These are phyloP conservation scores for Sphaerosporella brunnea DNA, from an alignment of 495 filamentous ascomycete genomes.

Conservation along the genomic window DNA sequence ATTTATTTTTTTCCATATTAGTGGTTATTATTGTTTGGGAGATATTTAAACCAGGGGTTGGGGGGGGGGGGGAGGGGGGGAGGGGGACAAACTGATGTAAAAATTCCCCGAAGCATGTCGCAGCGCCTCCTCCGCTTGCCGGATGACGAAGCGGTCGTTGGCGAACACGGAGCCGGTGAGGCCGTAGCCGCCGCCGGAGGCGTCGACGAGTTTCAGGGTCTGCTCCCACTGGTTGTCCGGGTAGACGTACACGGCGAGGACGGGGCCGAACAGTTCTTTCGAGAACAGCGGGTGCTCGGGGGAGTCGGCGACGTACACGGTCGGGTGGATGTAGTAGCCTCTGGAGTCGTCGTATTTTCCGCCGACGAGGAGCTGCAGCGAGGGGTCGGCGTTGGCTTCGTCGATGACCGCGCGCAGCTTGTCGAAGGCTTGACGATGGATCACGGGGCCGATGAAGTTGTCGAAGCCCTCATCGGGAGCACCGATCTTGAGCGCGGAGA, in stretches of 20 bases:
- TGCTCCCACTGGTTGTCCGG: conserved; percentile 47
- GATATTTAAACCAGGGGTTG: too few relatives aligned
- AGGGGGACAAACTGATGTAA: conserved; percentile 47
- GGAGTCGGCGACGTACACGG: conserved; percentile 45
- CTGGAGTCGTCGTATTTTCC: conserved; percentile 49
- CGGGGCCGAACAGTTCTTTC: conserved; percentile 61
- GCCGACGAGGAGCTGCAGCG: conserved; percentile 45
- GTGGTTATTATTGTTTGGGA: too few relatives aligned
- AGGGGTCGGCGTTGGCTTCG: conserved; percentile 44
- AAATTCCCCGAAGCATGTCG: conserved; percentile 72
- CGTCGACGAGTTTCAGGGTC: conserved; percentile 41
- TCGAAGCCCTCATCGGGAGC: conserved; percentile 44
- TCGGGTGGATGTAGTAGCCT: conserved; percentile 58
- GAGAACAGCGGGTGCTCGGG: conserved; percentile 48
- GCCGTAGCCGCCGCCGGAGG: conserved; percentile 50
- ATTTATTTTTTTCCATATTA: too few relatives aligned
- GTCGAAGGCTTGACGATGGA: conserved; percentile 52
- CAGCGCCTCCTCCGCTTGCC: conserved; percentile 51
- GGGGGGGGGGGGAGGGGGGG: background rate
- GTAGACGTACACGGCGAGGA: conserved; percentile 54
- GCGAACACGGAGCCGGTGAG: conserved; percentile 70
- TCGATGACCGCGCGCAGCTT: conserved; percentile 52
- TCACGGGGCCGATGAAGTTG: conserved; percentile 63
- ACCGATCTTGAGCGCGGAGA: conserved; percentile 48
- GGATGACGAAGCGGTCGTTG: conserved; percentile 47